Evolutionary conservation across 768 basidiomycete species (phyloP), one percentile per base, ranked within the genome.

Genomic region (Agaricus sinodeliciosus): DNA sequence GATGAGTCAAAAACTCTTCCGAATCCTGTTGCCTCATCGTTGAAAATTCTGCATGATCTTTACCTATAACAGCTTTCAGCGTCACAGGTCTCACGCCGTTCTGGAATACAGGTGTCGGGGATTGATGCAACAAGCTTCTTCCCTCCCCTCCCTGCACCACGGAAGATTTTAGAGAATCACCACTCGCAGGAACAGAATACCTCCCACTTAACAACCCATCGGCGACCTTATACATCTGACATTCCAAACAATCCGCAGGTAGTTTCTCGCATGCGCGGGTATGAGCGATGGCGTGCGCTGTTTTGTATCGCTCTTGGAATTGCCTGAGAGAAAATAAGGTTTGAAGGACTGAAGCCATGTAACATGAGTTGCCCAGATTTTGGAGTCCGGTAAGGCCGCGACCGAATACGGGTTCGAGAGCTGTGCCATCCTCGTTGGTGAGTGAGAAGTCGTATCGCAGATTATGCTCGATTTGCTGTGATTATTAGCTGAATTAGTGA

Each of bases 1-100:
- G 70, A 67, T 95, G 82, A 34, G 81, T 77, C 49, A 99, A 77
- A 71, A 97, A 98, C 68, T 98, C 95, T 62, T 95, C 93, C 4
- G 94, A 84, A 62, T 99, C 96, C 64, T 98, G 96, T 67, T 99
- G 95, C 48, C 81, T 78, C 94, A 97, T 98, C 43, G 94, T 98
- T 31, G 88, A 75, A 61, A 98, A 98, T 69, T 97, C 96, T 28
- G 80, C 80, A 61, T 98, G 96, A 1, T 91, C 93, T 59, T 87
- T 90, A 2, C 95, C 95, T 34, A 98, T 81, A 9, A 98, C 78
- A 4, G 83, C 72, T 67, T 97, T 98, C 74, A 98, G 92, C 57
- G 81, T 81, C 1, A 74, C 73, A 0, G 95, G 96, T 40, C 80
- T 79, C 39, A 99, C 66, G 0, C 96, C 96, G 19, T 79, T 81